phyloP scores from a whole-genome alignment of 2,329 filamentous ascomycete genomes.

The Botrytis fragariae region DNA sequence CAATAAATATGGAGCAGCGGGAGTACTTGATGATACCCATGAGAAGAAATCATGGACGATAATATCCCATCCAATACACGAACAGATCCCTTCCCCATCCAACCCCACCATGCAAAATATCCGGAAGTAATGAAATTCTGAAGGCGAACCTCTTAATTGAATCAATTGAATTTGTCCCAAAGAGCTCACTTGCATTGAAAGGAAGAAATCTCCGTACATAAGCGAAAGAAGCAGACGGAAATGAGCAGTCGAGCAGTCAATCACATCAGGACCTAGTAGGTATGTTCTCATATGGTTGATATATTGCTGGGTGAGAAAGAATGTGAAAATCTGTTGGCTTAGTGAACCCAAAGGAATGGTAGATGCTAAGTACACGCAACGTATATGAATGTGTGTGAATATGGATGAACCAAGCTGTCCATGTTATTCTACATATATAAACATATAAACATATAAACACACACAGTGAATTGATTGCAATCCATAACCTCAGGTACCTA shows the following conservation, averaged over 20 bases:
- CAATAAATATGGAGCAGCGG: neutral
- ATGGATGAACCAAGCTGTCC: neutral
- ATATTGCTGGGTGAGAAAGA: neutral
- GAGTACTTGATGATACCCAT: neutral
- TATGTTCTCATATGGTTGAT: neutral
- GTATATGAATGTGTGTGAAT: neutral
- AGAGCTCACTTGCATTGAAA: neutral
- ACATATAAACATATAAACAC: no score
- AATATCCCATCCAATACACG: conserved; percentile 4
- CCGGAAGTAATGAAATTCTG: neutral
- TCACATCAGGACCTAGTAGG: neutral
- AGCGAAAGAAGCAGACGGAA: conserved; percentile 2
- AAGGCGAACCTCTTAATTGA: neutral
- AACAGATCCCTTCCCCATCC: neutral
- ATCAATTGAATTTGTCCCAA: conserved; percentile 4
- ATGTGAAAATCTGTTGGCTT: neutral
- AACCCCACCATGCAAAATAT: neutral
- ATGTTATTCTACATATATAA: no score
- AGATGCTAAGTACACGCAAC: no score
- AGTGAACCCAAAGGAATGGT: neutral
- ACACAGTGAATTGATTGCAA: neutral
- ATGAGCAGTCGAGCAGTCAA: neutral
- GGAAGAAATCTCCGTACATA: neutral
- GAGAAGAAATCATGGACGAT: neutral
- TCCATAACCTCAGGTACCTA: neutral